Conservation (phyloP, 495 filamentous ascomycete species). For the Annulohypoxylon maeteangense region DNA sequence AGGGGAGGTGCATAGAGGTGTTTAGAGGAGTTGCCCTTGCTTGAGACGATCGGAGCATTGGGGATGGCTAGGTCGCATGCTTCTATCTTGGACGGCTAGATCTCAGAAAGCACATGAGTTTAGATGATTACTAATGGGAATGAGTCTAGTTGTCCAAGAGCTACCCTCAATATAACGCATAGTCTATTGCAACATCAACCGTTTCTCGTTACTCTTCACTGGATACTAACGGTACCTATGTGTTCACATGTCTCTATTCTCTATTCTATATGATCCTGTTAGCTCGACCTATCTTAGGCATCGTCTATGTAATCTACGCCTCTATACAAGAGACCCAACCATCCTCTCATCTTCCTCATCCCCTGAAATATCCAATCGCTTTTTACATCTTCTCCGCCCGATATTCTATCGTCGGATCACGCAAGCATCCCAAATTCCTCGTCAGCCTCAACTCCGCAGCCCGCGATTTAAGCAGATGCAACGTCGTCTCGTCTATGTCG, state of each 20-base stretch:
- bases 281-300: not conserved
- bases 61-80: not conserved
- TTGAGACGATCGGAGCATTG: no score
- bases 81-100: not conserved
- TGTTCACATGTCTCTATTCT: not conserved
- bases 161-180: not conserved
- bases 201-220: not conserved
- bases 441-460: constrained; percentile 85
- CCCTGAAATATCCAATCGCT: not conserved
- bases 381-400: constrained; percentile 62
- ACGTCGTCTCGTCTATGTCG: constrained; percentile 67
- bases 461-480: constrained; percentile 74
- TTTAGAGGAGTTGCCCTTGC: not conserved
- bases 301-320: not conserved
- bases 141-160: not conserved
- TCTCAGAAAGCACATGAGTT: not conserved
- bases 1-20: no score
- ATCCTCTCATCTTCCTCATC: not conserved
- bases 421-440: constrained; percentile 72
- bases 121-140: not conserved
- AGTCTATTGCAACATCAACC: no score
- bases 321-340: not conserved
- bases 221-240: not conserved
- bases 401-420: constrained; percentile 69
- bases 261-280: not conserved